Base-by-base conservation (phyloP, 2,329 filamentous ascomycete genomes). In the Thielaviopsis populi region DNA sequence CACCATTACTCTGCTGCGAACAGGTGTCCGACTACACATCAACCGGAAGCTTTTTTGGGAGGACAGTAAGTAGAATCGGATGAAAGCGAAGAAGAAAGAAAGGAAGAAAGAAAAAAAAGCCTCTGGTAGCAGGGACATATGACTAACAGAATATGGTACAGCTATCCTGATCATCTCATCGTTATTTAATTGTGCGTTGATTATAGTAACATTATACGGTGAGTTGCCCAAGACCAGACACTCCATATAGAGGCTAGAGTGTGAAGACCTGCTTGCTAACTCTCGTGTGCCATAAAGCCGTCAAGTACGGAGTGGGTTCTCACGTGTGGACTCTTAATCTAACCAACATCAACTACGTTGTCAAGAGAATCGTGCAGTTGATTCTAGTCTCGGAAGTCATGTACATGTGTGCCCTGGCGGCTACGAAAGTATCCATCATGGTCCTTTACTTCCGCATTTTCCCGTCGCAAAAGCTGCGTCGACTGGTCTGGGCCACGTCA, bases 361-460 rank as follows among this genome's bases (percentile, higher is more conserved):
- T 66, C 43, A 50, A 62, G 37, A 61, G 33, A 24, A 46, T 63
- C 15, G 60, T 66, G 37, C 63, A 66, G 69, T 69, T 68, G 60
- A 71, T 71, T 63, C 70, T 68, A 54, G 66, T 71, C 30, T 65
- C 66, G 11, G 70, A 72, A 62, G 65, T 71, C 56, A 69, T 70
- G 33, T 74, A 73, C 65, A 73, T 72, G 43, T 67, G 70, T 10
- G 68, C 69, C 53, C 70, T 74, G 58, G 71, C 70, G 50, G 66
- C 72, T 41, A 70, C 70, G 63, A 74, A 74, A 58, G 68, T 70
- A 59, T 73, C 70, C 37, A 71, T 74, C 40, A 67, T 74, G 41
- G 67, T 74, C 5, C 69, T 73, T 0, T 74, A 74, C 66, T 68
- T 70, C 10, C 70, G 69, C 13, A 72, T 74, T 15, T 73, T 74